phyloP scores from a whole-genome alignment of 2,329 filamentous ascomycete genomes.

The Botrytis byssoidea region DNA sequence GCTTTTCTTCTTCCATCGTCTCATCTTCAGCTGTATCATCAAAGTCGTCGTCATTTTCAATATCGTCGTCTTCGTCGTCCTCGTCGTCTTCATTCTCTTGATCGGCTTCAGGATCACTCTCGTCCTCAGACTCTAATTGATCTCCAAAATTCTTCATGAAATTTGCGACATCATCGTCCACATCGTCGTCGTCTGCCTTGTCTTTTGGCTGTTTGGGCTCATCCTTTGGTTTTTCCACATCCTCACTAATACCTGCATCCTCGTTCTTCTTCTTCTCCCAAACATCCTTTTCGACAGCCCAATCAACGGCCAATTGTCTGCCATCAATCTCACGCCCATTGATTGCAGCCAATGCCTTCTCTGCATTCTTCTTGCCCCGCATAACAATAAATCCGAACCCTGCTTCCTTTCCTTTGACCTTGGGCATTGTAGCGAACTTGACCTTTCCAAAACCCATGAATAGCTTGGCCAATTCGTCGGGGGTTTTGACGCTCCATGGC shows the following conservation, averaged over 20 bases:
- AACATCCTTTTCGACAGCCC: conserved; percentile 87
- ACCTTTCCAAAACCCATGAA: conserved; percentile 91
- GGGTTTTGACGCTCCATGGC: conserved; percentile 90
- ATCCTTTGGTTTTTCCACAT: conserved; percentile 39
- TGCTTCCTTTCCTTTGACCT: conserved; percentile 65
- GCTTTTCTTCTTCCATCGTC: conserved; percentile 42
- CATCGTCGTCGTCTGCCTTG: conserved; percentile 30
- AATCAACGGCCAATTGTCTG: conserved; percentile 87
- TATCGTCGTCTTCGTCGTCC: conserved; percentile 39
- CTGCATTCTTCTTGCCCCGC: conserved; percentile 83
- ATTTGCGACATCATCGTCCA: conserved; percentile 41
- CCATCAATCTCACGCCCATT: conserved; percentile 92
- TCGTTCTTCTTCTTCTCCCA: conserved; percentile 63
- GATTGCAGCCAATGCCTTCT: conserved; percentile 78
- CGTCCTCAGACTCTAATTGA: conserved; percentile 42
- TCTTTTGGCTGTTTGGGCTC: conserved; percentile 37
- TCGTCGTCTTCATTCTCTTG: conserved; percentile 39
- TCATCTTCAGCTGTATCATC: conserved; percentile 42
- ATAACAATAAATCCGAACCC: conserved; percentile 94
- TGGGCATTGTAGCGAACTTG: conserved; percentile 81
- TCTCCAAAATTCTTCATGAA: conserved; percentile 40
- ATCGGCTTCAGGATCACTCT: conserved; percentile 36
- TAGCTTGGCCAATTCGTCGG: conserved; percentile 73
- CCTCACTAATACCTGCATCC: conserved; percentile 40
- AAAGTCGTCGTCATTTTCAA: conserved; percentile 48